Conservation (phyloP, 2,329 filamentous ascomycete species). For the Cadophora luteo-olivacea region DNA sequence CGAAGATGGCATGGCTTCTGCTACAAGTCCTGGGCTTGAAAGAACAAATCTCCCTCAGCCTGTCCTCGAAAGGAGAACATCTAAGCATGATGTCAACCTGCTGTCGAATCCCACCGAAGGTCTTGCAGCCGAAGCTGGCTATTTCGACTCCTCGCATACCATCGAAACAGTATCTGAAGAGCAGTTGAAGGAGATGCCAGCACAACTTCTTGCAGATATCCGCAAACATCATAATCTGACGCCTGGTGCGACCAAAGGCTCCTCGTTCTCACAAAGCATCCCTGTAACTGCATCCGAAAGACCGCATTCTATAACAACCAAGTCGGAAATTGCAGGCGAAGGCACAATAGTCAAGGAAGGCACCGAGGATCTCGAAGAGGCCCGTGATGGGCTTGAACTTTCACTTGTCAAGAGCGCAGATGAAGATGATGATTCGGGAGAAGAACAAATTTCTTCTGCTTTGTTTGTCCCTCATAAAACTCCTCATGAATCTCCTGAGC, state of each 20-base stretch:
- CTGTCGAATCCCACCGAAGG: conserved; percentile 31
- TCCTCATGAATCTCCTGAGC: conserved; percentile 50
- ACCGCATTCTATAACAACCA: conserved; percentile 26
- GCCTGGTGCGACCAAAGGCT: conserved; percentile 40
- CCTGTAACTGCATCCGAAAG: conserved; percentile 41
- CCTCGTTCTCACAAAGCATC: conserved; percentile 44
- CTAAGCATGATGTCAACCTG: background rate
- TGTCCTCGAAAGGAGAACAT: background rate
- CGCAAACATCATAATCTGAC: conserved; percentile 44
- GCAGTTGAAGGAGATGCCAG: conserved; percentile 38
- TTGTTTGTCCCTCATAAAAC: conserved; percentile 81
- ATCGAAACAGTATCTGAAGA: conserved; percentile 33
- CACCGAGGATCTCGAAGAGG: conserved; percentile 7
- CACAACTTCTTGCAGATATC: conserved; percentile 43
- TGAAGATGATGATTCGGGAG: conserved; percentile 69
- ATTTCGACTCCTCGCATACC: conserved; percentile 35
- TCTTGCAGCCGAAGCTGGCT: conserved; percentile 37
- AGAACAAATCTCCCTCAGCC: background rate
- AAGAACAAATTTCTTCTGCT: conserved; percentile 87
- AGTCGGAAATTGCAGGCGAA: conserved; percentile 16
- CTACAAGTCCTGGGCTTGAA: background rate
- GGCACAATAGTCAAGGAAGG: conserved; percentile 1
- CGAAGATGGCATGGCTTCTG: background rate
- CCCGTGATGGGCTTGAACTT: conserved; percentile 48
- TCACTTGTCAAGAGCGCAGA: conserved; percentile 36